These are phyloP conservation scores for Leccinum subgranulosum DNA, from an alignment of 768 basidiomycete genomes.

Conservation along the genomic window DNA sequence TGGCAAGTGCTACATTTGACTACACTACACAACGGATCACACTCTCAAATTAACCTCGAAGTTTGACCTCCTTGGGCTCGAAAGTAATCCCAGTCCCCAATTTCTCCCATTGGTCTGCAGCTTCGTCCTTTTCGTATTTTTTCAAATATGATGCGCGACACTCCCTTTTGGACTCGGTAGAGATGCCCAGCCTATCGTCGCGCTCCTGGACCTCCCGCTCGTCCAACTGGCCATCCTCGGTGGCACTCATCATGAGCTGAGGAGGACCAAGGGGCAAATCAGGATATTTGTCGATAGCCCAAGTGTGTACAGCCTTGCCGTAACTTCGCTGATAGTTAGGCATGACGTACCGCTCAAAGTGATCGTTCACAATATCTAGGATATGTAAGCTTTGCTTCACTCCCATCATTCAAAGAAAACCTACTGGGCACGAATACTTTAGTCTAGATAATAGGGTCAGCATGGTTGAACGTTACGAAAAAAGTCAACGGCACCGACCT, in stretches of 20 bases:
- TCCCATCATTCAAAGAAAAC: background rate
- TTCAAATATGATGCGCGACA: constrained; percentile 37
- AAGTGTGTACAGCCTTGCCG: constrained; percentile 44
- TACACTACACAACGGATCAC: background rate
- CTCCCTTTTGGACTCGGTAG: constrained; percentile 28
- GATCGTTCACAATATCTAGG: constrained; percentile 31
- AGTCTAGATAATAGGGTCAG: constrained; percentile 7
- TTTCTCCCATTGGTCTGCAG: constrained; percentile 39
- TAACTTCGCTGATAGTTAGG: constrained; percentile 44
- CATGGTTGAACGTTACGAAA: background rate
- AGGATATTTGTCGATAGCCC: constrained; percentile 37
- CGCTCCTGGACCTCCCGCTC: constrained; percentile 25
- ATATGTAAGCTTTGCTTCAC: background rate
- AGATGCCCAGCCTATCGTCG: constrained; percentile 32
- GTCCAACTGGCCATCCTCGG: constrained; percentile 35
- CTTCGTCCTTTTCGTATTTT: constrained; percentile 35
- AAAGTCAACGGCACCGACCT: constrained; percentile 11
- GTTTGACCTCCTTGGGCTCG: constrained; percentile 27
- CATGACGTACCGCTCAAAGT: constrained; percentile 40
- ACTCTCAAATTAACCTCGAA: constrained; percentile 2
- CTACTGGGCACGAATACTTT: constrained; percentile 27
- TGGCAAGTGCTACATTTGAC: constrained; percentile 1
- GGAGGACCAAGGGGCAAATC: constrained; percentile 46
- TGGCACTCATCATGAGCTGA: constrained; percentile 45
- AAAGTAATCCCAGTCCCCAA: constrained; percentile 34